A percentile compares a stretch with the other conserved stretches of the same genome.
Conservation (phyloP, 805 yeast species). For the Cyberlindnera sargentensis region DNA sequence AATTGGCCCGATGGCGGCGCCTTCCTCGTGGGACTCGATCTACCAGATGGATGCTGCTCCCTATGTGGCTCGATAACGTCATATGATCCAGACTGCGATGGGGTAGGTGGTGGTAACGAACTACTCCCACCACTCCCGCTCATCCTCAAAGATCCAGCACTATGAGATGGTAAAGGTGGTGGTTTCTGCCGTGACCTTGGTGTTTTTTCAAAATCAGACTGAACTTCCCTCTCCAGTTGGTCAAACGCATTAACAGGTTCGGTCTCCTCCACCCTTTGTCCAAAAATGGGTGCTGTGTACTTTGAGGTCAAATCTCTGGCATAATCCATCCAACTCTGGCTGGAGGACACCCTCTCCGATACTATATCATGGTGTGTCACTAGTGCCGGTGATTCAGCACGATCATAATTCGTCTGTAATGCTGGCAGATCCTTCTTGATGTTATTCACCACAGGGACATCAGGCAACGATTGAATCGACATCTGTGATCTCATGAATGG, state of each 20-base stretch:
- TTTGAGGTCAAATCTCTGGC: constrained; percentile 15
- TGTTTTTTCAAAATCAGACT: constrained; percentile 23
- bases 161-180: constrained; percentile 25
- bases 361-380: background rate
- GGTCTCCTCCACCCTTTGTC: background rate
- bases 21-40: background rate
- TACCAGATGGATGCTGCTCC: background rate
- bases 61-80: constrained; percentile 19
- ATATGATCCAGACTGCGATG: constrained; percentile 10
- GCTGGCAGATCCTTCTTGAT: constrained; percentile 5
- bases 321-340: constrained; percentile 2
- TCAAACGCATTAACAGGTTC: constrained; percentile 21
- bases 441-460: constrained; percentile 14
- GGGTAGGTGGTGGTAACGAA: constrained; percentile 9
- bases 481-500: constrained; percentile 5
- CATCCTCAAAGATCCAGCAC: constrained; percentile 8
- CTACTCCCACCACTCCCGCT: constrained; percentile 1
- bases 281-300: constrained; percentile 8
- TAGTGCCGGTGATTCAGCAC: background rate
- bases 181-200: constrained; percentile 6
- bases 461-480: constrained; percentile 19
- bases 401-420: background rate
- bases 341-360: background rate
- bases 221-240: constrained; percentile 28
- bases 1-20: background rate